Evolutionary conservation across 2,329 filamentous ascomycete species (phyloP), one percentile per base, ranked within the genome.

Genomic region (Microdochium bolleyi): DNA sequence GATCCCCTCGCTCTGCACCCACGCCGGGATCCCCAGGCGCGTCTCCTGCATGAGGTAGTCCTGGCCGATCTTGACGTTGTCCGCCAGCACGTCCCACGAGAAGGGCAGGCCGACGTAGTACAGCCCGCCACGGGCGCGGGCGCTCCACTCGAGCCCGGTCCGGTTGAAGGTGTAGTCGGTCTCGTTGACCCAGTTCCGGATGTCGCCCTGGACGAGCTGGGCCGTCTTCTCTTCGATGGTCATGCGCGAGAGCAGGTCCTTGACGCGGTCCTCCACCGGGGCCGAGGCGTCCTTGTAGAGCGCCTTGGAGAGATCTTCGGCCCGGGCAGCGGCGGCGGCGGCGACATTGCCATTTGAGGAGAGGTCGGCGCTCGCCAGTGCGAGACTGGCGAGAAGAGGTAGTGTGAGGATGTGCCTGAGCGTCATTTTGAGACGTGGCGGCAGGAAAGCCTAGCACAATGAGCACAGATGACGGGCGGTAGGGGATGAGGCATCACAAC

Each of bases 1-100:
- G 48, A 90, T 85, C 37, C 82, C 85, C 67, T 91, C 87, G 3
- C 80, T 86, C 66, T 90, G 87, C 14, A 87, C 82, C 58, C 89
- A 77, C 1, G 87, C 82, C 7, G 87, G 87, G 51, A 90, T 90
- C 0, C 85, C 87, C 9, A 85, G 69, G 1, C 79, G 82, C 1
- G 84, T 87, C 57, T 85, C 82, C 19, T 88, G 72, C 49, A 83
- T 60, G 2, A 88, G 70, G 57, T 89, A 89, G 51, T 89, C 83
- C 61, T 90, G 86, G 2, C 76, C 87, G 37, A 73, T 70, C 64
- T 82, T 81, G 58, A 88, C 78, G 49, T 83, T 83, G 21, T 79
- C 73, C 24, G 79, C 76, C 48, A 89, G 76, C 70, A 78, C 83
- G 51, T 82, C 75, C 72, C 82, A 85, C 21, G 78, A 70, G 51